Evolutionary conservation across 2,329 filamentous ascomycete species (phyloP).

Genomic region (Fonsecaea pugnacius): DNA sequence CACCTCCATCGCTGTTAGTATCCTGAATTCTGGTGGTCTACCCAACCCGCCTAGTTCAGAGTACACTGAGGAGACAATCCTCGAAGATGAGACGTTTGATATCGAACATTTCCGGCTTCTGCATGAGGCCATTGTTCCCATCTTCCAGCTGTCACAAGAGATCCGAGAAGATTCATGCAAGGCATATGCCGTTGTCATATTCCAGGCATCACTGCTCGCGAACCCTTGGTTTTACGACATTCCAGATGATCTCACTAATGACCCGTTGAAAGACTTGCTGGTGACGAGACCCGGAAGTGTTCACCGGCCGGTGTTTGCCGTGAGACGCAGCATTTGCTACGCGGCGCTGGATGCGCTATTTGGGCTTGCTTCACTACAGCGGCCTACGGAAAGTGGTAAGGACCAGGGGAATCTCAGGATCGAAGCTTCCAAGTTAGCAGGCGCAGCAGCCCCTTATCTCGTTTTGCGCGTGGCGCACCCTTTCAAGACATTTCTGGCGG

Average conservation of each 20-base stretch:
- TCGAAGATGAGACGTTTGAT: conserved; percentile 78
- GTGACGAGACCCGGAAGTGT: conserved; percentile 72
- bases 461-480: conserved; percentile 80
- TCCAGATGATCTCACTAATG: conserved; percentile 50
- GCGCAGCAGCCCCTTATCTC: conserved; percentile 77
- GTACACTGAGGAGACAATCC: conserved; percentile 48
- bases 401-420: neutral
- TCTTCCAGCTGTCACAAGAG: conserved; percentile 55
- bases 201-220: conserved; percentile 82
- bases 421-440: conserved; percentile 59
- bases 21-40: conserved; percentile 67
- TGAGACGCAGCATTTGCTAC: conserved; percentile 74
- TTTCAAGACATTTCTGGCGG: conserved; percentile 82
- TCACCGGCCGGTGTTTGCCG: conserved; percentile 66
- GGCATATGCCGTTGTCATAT: conserved; percentile 74
- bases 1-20: conserved; percentile 68
- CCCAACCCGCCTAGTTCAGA: conserved; percentile 45
- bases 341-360: conserved; percentile 81
- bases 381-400: neutral
- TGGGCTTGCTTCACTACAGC: conserved; percentile 56
- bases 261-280: conserved; percentile 67
- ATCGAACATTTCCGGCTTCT: conserved; percentile 73
- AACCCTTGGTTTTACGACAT: conserved; percentile 66
- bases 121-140: conserved; percentile 50
- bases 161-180: conserved; percentile 59